These are phyloP conservation scores for Amanita subjunquillea DNA, from an alignment of 768 basidiomycete genomes.

Conservation along the genomic window DNA sequence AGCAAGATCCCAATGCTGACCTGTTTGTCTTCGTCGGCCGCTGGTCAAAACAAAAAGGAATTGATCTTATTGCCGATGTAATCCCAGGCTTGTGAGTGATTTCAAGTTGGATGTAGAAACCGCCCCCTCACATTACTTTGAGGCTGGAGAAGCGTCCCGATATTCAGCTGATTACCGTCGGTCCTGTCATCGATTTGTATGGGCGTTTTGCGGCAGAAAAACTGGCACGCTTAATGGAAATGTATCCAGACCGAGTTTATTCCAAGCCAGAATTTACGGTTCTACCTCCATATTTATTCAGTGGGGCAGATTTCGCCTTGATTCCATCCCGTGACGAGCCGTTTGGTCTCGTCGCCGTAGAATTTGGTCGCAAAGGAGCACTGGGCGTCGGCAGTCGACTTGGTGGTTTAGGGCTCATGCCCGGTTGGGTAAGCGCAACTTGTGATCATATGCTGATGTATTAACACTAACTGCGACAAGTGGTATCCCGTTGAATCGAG, in stretches of 20 bases:
- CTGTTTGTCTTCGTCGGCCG: slow-evolving; percentile 95
- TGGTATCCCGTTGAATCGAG: slow-evolving; percentile 97
- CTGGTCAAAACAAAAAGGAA: slow-evolving; percentile 98
- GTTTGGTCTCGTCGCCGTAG: slow-evolving; percentile 92
- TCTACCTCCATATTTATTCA: slow-evolving; percentile 86
- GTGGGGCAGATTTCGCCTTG: slow-evolving; percentile 90
- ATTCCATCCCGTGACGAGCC: slow-evolving; percentile 96
- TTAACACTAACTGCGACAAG: slow-evolving; percentile 24
- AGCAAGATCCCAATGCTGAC: slow-evolving; percentile 83
- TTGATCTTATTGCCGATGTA: slow-evolving; percentile 94
- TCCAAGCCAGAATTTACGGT: slow-evolving; percentile 98
- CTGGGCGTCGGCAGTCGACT: slow-evolving; percentile 91
- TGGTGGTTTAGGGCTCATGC: slow-evolving; percentile 94
- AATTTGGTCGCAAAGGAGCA: slow-evolving; percentile 94
- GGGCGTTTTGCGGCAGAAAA: slow-evolving; percentile 95
- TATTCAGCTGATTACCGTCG: slow-evolving; percentile 83
- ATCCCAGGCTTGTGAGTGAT: slow-evolving; percentile 74
- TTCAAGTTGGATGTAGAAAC: neutral
- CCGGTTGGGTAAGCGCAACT: slow-evolving; percentile 79
- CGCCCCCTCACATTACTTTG: neutral
- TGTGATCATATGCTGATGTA: neutral
- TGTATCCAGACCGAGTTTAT: slow-evolving; percentile 87
- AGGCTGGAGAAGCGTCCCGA: slow-evolving; percentile 80
- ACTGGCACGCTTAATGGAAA: slow-evolving; percentile 84
- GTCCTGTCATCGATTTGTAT: slow-evolving; percentile 92